Evolutionary conservation across 345 rosid genomes (phyloP), one percentile per base, ranked within the genome.

Genomic region (Euphorbia pulcherrima): DNA sequence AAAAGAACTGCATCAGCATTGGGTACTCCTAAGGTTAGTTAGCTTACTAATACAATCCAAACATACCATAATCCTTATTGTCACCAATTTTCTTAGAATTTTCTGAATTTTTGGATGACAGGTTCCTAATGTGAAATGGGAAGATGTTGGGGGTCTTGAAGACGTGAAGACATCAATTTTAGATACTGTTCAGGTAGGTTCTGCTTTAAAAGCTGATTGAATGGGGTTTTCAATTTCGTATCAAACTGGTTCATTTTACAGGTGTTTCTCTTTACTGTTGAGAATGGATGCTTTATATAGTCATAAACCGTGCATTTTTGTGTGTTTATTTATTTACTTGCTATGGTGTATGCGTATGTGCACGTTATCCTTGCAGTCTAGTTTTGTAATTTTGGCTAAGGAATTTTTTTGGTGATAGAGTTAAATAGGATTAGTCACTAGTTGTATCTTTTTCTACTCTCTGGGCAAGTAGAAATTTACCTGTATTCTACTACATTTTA

Each of bases 101-200:
- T 26, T 63, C 53, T 33, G 55, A 35, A 70, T 77, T 67, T 65
- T 16, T 61, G 29, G 51, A 55, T 46, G 16, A 6, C 75, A 91
- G 97, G 92, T 94, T 78, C 97, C 96, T 57, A 79, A 89, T 76
- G 95, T 94, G 77, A 91, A 88, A 78, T 94, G 96, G 99, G 97
- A 94, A 72, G 97, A 91, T 82, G 96, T 94, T 41, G 99, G 97
- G 62, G 97, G 97, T 55, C 96, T 94, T 55, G 99, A 91, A 82
- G 97, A 94, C 63, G 99, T 91, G 68, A 94, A 94, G 82, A 82
- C 83, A 70, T 89, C 97, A 62, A 91, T 91, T 75, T 68, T 94
- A 76, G 97, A 94, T 79, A 91, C 99, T 54, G 99, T 94, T 79
- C 99, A 86, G 92, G 92, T 83, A 41, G 68, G 13, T 29, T 68